Conservation (phyloP, 805 yeast genomes). For the Pichia heedii region DNA sequence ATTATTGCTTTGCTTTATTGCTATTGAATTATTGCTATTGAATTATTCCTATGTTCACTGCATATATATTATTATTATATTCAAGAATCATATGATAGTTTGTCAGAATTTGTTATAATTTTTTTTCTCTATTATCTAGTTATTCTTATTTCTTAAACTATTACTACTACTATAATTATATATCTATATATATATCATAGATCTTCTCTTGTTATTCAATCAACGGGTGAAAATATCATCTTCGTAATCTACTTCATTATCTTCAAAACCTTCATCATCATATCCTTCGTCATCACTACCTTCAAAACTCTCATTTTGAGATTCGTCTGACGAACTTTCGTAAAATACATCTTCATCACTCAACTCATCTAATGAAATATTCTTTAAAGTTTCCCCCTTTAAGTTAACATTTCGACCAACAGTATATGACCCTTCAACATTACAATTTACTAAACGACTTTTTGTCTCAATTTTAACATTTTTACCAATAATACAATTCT, state of each 20-base stretch:
- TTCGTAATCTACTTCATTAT: constrained; percentile 21
- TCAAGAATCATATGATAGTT: too few species aligned
- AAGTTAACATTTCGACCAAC: constrained; percentile 46
- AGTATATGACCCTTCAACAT: constrained; percentile 70
- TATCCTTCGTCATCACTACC: constrained; percentile 50
- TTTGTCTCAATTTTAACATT: constrained; percentile 55
- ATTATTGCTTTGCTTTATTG: too few species aligned
- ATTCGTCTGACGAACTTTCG: constrained; percentile 23
- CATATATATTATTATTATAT: too few species aligned
- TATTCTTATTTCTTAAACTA: too few species aligned
- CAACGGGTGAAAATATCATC: constrained; percentile 33
- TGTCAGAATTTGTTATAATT: too few species aligned
- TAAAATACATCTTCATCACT: constrained; percentile 18
- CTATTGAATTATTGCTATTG: too few species aligned
- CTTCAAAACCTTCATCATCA: constrained; percentile 43
- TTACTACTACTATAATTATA: neutral
- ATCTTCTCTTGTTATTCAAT: too few species aligned
- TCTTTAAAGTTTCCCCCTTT: constrained; percentile 33
- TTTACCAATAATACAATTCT: constrained; percentile 81
- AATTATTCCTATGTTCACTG: too few species aligned
- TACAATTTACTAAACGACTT: constrained; percentile 66
- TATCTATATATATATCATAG: too few species aligned
- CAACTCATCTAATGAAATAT: constrained; percentile 26
- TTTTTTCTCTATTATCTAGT: too few species aligned
- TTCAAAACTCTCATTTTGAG: constrained; percentile 14